phyloP scores from a whole-genome alignment of 495 filamentous ascomycete genomes.

The Neurospora cerealis region DNA sequence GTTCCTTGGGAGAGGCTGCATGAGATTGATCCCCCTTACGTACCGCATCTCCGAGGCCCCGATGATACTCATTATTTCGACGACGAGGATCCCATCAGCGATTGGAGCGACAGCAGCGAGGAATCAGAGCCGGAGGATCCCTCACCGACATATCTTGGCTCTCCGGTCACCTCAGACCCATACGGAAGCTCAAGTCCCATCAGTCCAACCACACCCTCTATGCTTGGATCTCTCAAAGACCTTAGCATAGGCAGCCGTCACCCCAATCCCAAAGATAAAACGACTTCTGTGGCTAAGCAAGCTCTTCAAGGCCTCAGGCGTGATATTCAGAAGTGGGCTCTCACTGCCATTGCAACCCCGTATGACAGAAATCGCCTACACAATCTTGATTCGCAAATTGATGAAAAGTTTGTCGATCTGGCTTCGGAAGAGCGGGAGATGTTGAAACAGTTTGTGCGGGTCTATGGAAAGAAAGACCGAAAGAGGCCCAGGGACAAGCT shows the following conservation, averaged over 20 bases:
- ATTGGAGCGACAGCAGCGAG: constrained; percentile 35
- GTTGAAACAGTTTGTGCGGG: constrained; percentile 25
- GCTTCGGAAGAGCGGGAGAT: constrained; percentile 20
- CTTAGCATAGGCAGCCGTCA: not conserved
- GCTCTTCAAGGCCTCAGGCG: constrained; percentile 23
- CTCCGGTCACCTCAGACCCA: not conserved
- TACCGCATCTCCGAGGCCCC: constrained; percentile 55
- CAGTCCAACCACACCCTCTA: not conserved
- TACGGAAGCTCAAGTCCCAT: not conserved
- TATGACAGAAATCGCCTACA: constrained; percentile 33
- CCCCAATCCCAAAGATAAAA: not conserved
- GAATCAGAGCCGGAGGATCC: constrained; percentile 26
- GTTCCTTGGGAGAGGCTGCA: constrained; percentile 63
- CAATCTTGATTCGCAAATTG: constrained; percentile 37
- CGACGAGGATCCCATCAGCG: constrained; percentile 59
- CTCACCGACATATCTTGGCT: not conserved
- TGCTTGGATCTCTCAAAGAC: not conserved
- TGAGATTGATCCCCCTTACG: constrained; percentile 57
- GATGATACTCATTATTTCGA: constrained; percentile 91
- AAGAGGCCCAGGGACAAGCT: constrained; percentile 72
- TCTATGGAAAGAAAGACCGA: constrained; percentile 9
- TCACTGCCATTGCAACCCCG: constrained; percentile 30
- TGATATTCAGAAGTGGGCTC: constrained; percentile 29
- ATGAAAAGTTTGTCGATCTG: constrained; percentile 15
- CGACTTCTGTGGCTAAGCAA: not conserved